Evolutionary conservation across 352 stramenopile genomes (phyloP).

Genomic region (Phytophthora sp.): DNA sequence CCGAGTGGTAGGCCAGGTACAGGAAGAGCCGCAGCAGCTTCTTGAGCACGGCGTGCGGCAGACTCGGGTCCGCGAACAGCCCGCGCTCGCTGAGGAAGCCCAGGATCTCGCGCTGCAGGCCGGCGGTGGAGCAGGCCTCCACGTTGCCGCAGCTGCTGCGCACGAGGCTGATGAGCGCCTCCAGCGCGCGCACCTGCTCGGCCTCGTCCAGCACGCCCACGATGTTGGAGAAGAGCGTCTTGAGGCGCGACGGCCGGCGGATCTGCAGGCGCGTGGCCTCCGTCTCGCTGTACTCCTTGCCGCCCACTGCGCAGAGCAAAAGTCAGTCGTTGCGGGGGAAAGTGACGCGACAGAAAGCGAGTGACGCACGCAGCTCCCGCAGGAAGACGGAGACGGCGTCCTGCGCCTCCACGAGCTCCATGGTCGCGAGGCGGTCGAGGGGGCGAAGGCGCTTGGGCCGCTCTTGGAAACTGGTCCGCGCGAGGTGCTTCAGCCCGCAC

Average conservation of each 20-base stretch:
- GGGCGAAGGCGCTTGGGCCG: not conserved
- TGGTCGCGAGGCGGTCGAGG: conserved; percentile 11
- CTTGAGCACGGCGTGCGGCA: conserved; percentile 72
- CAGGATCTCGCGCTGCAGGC: conserved; percentile 76
- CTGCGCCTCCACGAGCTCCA: conserved; percentile 36
- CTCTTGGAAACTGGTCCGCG: conserved; percentile 28
- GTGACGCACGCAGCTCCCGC: conserved; percentile 48
- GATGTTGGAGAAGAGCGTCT: conserved; percentile 68
- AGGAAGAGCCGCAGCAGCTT: conserved; percentile 80
- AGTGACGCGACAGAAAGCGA: too few species aligned
- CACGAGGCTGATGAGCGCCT: conserved; percentile 80
- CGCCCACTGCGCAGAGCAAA: conserved; percentile 47
- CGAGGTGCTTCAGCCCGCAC: not conserved
- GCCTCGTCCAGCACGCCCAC: conserved; percentile 68
- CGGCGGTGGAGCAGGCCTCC: conserved; percentile 72
- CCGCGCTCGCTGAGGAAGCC: conserved; percentile 72
- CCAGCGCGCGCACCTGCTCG: conserved; percentile 71
- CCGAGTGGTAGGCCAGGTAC: conserved; percentile 81
- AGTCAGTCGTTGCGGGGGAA: not conserved
- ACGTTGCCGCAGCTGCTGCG: conserved; percentile 79
- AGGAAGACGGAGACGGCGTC: conserved; percentile 49
- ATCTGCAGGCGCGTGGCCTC: conserved; percentile 72
- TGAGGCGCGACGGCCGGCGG: conserved; percentile 62
- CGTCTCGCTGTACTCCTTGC: conserved; percentile 63
- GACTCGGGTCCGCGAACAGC: conserved; percentile 63